These are phyloP conservation scores for Jaapia argillacea DNA, from an alignment of 768 basidiomycete species.

Conservation along the genomic window DNA sequence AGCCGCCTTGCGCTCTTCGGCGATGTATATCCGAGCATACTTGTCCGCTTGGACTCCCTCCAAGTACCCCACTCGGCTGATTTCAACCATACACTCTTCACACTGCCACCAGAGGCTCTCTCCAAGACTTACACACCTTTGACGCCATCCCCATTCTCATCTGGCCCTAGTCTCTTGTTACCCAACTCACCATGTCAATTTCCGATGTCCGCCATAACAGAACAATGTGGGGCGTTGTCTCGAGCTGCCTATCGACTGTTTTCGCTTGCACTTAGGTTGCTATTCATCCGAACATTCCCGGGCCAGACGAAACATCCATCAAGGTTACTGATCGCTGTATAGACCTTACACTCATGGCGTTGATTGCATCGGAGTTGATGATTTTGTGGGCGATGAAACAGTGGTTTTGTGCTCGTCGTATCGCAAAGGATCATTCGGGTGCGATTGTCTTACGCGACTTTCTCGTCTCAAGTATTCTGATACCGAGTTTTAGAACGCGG, in stretches of 20 bases:
- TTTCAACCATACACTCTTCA: too few relatives aligned
- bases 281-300: background rate
- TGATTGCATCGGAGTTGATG: slow-evolving; percentile 5
- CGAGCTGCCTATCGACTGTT: slow-evolving; percentile 4
- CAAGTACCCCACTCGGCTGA: too few relatives aligned
- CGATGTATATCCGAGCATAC: too few relatives aligned
- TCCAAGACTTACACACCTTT: too few relatives aligned
- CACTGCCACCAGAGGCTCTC: too few relatives aligned
- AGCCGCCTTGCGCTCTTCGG: too few relatives aligned
- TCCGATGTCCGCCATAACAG: too few relatives aligned
- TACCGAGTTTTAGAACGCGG: background rate
- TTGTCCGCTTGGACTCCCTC: too few relatives aligned
- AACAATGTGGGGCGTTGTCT: slow-evolving; percentile 1
- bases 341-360: slow-evolving; percentile 1
- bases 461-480: background rate
- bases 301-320: background rate
- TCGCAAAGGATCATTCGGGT: background rate
- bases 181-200: too few relatives aligned
- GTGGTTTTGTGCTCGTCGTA: background rate
- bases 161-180: too few relatives aligned
- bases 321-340: background rate
- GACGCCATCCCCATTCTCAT: too few relatives aligned
- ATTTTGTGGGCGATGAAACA: slow-evolving; percentile 6
- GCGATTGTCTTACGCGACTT: background rate
- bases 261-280: slow-evolving; percentile 5